Evolutionary conservation across 768 basidiomycete species (phyloP), one percentile per base, ranked within the genome.

Genomic region (Lactarius hengduanensis): DNA sequence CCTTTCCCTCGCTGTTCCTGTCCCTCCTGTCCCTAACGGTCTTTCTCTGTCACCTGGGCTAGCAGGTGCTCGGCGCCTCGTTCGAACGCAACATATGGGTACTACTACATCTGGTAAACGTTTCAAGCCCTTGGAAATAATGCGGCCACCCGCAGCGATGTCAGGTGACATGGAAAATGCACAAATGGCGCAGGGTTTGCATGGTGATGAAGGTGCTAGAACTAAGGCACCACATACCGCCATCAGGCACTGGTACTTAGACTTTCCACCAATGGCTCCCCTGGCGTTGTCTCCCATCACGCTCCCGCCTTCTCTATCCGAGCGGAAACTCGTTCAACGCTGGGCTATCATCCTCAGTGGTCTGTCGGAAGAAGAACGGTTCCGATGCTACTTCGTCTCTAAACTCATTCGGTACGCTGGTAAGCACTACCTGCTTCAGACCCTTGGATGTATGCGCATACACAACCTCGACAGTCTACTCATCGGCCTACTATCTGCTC

Each of bases 341-440:
- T 83, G 86, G 75, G 80, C 89, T 5, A 60, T 90, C 36, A 76
- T 86, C 18, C 76, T 91, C 8, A 82, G 83, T 65, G 77, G 74
- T 6, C 74, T 90, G 3, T 76, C 78, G 5, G 69, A 77, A 8
- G 61, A 72, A 59, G 85, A 86, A 59, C 76, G 88, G 7, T 66
- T 64, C 7, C 71, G 72, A 30, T 86, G 87, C 63, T 71, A 74
- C n/a, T 74, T 80, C 36, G 87, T 86, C 16, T 90, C 86, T 15
- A 82, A 82, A 61, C 78, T 81, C 43, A 81, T 90, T 71, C 82
- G 87, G 58, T 88, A 88, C 74, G 85, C 88, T 76, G 84, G 88
- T 86, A 71, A 40, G 72, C n/a, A 7, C 32, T 65, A 61, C 28
- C 22, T 26, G 26, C 54, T 13, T 4, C 13, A 69, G 22, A 63